phyloP scores from a whole-genome alignment of 1,284 basidiomycete genomes.

The Ceratobasidium theobromae region DNA sequence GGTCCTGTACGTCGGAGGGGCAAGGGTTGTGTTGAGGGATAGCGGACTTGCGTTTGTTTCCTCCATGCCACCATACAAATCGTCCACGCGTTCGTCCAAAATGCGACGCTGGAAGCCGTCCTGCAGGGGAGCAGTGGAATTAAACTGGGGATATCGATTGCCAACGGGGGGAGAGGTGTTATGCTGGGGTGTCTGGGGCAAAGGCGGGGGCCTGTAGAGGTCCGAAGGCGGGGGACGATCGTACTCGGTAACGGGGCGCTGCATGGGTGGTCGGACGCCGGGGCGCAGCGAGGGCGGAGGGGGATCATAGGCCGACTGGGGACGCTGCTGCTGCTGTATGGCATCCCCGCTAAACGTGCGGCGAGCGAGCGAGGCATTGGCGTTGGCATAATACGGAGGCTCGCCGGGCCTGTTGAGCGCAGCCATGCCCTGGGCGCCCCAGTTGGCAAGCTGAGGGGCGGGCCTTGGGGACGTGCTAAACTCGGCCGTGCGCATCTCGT shows the following conservation, averaged over 20 bases:
- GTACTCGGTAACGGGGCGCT: slow-evolving; percentile 19
- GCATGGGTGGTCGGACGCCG: background rate
- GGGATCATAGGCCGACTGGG: slow-evolving; percentile 7
- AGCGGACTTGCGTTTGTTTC: slow-evolving; percentile 2
- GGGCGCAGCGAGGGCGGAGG: background rate
- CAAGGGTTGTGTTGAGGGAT: slow-evolving; percentile 9
- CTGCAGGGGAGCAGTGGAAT: background rate
- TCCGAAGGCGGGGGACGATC: slow-evolving; percentile 17
- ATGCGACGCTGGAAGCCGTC: background rate
- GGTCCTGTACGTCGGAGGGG: slow-evolving; percentile 2
- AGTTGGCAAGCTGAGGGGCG: background rate
- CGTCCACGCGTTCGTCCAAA: slow-evolving; percentile 15
- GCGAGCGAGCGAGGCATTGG: background rate
- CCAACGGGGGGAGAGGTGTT: background rate
- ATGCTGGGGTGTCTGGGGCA: slow-evolving; percentile 7
- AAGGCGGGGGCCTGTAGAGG: slow-evolving; percentile 8
- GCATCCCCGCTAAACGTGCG: slow-evolving; percentile 14
- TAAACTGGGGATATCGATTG: background rate
- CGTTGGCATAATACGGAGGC: background rate
- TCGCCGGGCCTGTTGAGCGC: background rate
- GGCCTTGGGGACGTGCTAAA: slow-evolving; percentile 23
- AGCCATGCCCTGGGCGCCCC: slow-evolving; percentile 1
- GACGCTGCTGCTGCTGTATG: background rate
- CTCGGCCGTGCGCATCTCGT: background rate
- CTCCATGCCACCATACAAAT: slow-evolving; percentile 17